These are phyloP conservation scores for thale cress (Arabidopsis thaliana) DNA, from an alignment of 345 rosid species.

Conservation along the genomic window DNA sequence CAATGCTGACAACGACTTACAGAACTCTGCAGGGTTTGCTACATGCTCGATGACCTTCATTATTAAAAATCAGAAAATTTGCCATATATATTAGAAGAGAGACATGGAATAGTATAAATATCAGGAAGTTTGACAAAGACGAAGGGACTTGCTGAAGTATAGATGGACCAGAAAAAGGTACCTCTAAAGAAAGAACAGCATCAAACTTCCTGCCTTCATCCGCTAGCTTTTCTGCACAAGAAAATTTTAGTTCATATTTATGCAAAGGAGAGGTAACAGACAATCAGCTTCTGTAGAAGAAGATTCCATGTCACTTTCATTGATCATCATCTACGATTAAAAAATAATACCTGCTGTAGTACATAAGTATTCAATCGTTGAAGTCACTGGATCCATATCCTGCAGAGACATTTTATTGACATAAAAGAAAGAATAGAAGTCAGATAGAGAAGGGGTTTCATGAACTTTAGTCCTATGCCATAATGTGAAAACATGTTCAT, in stretches of 20 bases:
- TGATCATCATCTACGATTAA: constrained; percentile 20
- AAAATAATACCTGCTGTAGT: constrained; percentile 79
- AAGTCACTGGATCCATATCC: constrained; percentile 81
- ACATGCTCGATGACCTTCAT: constrained; percentile 93
- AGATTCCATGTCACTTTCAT: constrained; percentile 2
- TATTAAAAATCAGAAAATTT: constrained; percentile 11
- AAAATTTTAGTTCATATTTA: constrained; percentile 14
- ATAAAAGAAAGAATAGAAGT: constrained; percentile 15
- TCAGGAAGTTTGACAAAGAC: neutral
- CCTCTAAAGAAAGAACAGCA: constrained; percentile 89
- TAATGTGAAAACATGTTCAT: neutral
- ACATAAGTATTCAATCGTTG: constrained; percentile 75
- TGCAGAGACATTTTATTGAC: constrained; percentile 43
- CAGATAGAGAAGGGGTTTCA: constrained; percentile 1
- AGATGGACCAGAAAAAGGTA: constrained; percentile 28
- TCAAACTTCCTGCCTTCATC: constrained; percentile 84
- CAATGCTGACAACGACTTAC: constrained; percentile 80
- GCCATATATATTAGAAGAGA: constrained; percentile 8
- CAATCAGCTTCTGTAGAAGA: constrained; percentile 18
- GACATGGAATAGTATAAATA: neutral
- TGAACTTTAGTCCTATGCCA: neutral
- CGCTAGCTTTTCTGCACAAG: constrained; percentile 70
- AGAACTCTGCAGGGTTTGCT: constrained; percentile 88
- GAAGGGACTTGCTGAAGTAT: neutral
- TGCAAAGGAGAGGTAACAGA: neutral